phyloP scores from a whole-genome alignment of 1,284 basidiomycete genomes.

The Trametes hirsuta region DNA sequence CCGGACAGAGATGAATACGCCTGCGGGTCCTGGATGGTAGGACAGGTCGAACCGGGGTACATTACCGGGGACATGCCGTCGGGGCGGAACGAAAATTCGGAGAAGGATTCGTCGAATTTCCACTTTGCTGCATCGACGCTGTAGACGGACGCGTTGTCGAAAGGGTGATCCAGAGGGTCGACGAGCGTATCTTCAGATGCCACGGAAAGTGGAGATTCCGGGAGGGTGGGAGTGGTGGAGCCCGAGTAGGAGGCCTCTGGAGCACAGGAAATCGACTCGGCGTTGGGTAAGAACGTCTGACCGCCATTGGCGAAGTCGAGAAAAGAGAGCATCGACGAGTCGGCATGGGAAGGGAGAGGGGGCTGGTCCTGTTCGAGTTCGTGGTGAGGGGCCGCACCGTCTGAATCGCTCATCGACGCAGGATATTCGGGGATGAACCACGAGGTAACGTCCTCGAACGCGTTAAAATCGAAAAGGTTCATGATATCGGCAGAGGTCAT shows the following conservation, averaged over 20 bases:
- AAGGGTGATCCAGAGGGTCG: neutral
- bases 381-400: too few species aligned
- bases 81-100: neutral
- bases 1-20: neutral
- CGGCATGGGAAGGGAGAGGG: too few species aligned
- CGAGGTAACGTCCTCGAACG: too few species aligned
- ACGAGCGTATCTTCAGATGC: neutral
- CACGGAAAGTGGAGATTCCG: neutral
- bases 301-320: too few species aligned
- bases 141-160: neutral
- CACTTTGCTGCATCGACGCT: neutral
- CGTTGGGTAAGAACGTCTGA: too few species aligned
- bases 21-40: neutral
- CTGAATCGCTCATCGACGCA: too few species aligned
- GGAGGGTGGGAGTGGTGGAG: neutral
- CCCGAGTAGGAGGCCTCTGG: neutral
- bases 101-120: neutral
- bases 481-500: too few species aligned
- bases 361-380: too few species aligned
- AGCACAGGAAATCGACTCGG: too few species aligned
- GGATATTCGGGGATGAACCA: too few species aligned
- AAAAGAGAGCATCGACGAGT: too few species aligned
- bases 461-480: too few species aligned
- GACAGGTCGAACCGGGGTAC: neutral
- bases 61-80: neutral